Evolutionary conservation across 257 asterid species (phyloP).

Genomic region (Fraxinus pennsylvanica): DNA sequence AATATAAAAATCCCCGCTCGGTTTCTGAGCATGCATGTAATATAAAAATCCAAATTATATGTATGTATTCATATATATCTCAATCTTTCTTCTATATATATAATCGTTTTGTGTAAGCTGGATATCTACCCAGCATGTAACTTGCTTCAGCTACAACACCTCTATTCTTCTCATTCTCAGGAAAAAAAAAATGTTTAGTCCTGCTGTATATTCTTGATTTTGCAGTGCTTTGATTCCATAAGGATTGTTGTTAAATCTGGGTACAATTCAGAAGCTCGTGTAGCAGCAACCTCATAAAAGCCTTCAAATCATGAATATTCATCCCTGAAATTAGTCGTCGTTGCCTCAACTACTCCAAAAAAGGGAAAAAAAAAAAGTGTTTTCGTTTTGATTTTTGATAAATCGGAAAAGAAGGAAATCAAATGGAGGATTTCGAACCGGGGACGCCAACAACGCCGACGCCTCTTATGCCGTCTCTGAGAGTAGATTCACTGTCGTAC

Average conservation of each 20-base stretch:
- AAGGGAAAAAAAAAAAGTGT: neutral
- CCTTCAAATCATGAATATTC: conserved; percentile 39
- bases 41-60: no score
- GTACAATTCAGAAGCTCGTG: conserved; percentile 40
- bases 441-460: conserved; percentile 87
- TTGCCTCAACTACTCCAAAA: neutral
- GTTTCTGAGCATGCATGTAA: neutral
- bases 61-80: neutral
- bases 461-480: conserved; percentile 54
- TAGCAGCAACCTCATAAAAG: conserved; percentile 48
- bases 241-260: conserved; percentile 40
- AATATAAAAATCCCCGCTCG: no score
- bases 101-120: conserved; percentile 35
- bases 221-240: neutral
- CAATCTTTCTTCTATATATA: neutral
- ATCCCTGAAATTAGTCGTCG: neutral
- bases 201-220: neutral
- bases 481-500: conserved; percentile 69
- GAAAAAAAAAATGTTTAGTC: neutral
- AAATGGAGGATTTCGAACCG: conserved; percentile 79
- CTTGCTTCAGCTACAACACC: neutral
- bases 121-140: conserved; percentile 60
- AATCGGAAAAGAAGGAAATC: neutral
- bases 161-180: neutral
- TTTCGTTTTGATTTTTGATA: neutral